Base-by-base conservation (phyloP, 1,284 basidiomycete species). In the Tilletia horrida region DNA sequence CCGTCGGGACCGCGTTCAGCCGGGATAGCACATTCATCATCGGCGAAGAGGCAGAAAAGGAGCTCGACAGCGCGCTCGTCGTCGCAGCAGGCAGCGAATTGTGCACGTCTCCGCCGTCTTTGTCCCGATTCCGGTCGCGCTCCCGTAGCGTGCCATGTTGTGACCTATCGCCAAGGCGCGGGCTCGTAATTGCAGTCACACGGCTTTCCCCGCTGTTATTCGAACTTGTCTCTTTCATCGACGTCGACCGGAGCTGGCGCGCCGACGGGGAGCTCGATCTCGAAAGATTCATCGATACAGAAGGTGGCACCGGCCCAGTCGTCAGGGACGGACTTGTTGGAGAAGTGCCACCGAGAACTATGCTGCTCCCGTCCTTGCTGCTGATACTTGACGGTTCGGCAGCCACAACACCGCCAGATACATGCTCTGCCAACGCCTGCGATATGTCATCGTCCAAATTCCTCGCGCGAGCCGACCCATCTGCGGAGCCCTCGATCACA, bases 21-120 rank as follows among this genome's bases (percentile, higher is more conserved):
- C 55, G 55, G 27, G 55, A 59, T 16, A 59, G 55, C 55, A 59
- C 55, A 21, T 59, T 31, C 55, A 59, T 59, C 55, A 59, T 59
- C 14, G 55, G 55, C 27, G 55, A 59, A 21, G 29, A 29, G 14
- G 55, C 18, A 16, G 55, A 40, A 16, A 35, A 40, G 27, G 55
- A 59, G 16, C 16, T 40, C 9, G 55, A 59, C 7, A 59, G 31
- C n/a, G 55, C 55, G 27, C 55, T 59, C 27, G 29, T 59, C 29
- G 55, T 59, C 55, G 25, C 27, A 14, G 55, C 27, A 16, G 55
- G 55, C 2, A 31, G 55, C 16, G 16, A 18, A 29, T n/a, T 35
- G 55, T 29, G 27, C 55, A 13, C 27, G 16, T 40, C 55, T 27
- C 29, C n/a, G n/a, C n/a, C 52, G 25, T 55, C 27, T 16, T 23